Base-by-base conservation (phyloP, 257 asterid species). In the Ilex asprella region DNA sequence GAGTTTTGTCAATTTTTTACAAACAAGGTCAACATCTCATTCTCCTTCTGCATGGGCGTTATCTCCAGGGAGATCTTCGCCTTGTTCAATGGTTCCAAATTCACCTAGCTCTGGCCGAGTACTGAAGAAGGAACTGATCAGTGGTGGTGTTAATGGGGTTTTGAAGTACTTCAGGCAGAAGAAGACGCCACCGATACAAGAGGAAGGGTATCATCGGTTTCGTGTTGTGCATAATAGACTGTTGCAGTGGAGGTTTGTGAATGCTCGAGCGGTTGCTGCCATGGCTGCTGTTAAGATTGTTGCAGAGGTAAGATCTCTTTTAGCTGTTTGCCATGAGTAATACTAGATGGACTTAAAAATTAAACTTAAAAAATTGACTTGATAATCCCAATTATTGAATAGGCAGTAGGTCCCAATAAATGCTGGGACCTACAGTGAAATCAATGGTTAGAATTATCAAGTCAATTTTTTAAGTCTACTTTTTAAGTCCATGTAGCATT, bases 11-110 rank as follows among this genome's bases (percentile, higher is more conserved):
- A 71, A 61, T 55, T 53, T 75, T 64, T 31, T 70, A 62, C 85
- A 67, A 67, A 52, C 81, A 30, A 52, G 84, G 58, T 76, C 87
- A 7, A 72, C 81, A 12, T 58, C 80, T 10, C 65, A 82, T 63
- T 89, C 96, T 27, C 94, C 89, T 12, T 86, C 97, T 1, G 95
- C 94, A 10, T 89, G 95, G 97, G 96, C 96, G 10, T 58, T 89
- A 64, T 89, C 96, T 0, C 81, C 94, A 0, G 94, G 95, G 4
- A 72, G 95, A 27, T 62, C 76, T 39, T 13, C 56, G 44, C 66
- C 81, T 31, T 30, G 31, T 30, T 35, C 73, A 11, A 59, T 70
- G 35, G 65, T 73, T 65, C 76, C 75, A 16, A 79, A 70, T 58
- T 53, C 85, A 21, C 80, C 81, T 12, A 61, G 59, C 15, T 12